Base-by-base conservation (phyloP, 768 basidiomycete species). In the Coprinopsis sp. region DNA sequence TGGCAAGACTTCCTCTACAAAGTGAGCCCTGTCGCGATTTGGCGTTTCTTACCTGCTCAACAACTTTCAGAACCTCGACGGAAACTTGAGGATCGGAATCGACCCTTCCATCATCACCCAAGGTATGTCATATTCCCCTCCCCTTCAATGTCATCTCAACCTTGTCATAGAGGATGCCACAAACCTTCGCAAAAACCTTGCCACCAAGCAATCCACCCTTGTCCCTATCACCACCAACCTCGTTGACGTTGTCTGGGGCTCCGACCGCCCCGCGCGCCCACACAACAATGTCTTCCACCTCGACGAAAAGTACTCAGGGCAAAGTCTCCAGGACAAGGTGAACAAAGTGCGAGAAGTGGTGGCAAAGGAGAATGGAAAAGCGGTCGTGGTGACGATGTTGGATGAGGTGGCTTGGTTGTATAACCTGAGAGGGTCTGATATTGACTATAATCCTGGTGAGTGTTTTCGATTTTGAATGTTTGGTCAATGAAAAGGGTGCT, bases 401-500 rank as follows among this genome's bases (percentile, higher is more conserved):
- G 95, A 98, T 62, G 95, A 98, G 62, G 81, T 95, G 40, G 92
- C 91, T 0, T 98, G 92, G 92, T 60, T 93, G 30, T 89, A 91
- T 68, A 94, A 97, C 63, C 71, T 99, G 25, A 83, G 95, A 51
- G 94, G 93, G 1, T 78, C 82, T 2, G 95, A 97, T 60, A 94
- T 98, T 57, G 82, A 83, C 27, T 97, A 77, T 67, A 98, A 96
- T 49, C 74, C 74, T 49, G 74, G 73, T 72, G 42, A 14, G 65
- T 47, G 6, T 12, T 21, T 14, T 51, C 36, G 8, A n/a, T 33
- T 23, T 4, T 25, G 3, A 2, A 29, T 28, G 37, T 18, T n/a
- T 30, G n/a, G n/a, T n/a, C n/a, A 19, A 41, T 11, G 19, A 36
- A 51, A 18, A 47, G 30, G 28, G 6, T 8, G 7, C 37, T 55